phyloP scores from a whole-genome alignment of 2,329 filamentous ascomycete species.

The Trichophyton schoenleinii region DNA sequence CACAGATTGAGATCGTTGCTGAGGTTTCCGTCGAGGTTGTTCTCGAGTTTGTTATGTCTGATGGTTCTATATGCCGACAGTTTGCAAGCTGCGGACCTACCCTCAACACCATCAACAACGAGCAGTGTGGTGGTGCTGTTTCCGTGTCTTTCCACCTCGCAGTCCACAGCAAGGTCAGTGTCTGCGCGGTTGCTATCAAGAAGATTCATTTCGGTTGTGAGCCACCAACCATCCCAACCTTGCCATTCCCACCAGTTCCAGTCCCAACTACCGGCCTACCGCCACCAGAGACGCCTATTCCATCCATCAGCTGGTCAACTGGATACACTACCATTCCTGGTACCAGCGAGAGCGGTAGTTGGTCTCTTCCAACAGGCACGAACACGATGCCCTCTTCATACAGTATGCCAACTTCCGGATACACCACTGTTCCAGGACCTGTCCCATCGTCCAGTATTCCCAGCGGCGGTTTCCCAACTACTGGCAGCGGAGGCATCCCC shows the following conservation, averaged over 20 bases:
- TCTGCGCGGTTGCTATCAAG: constrained; percentile 62
- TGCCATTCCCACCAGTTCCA: constrained; percentile 52
- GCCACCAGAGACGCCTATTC: constrained; percentile 38
- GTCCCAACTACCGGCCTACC: constrained; percentile 30
- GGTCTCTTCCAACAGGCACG: too few relatives aligned
- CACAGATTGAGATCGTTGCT: constrained; percentile 57
- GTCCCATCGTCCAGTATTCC: too few relatives aligned
- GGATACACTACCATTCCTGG: constrained; percentile 11
- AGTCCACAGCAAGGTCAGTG: constrained; percentile 40
- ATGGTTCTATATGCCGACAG: constrained; percentile 72
- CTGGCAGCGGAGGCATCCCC: neutral
- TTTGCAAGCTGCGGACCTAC: constrained; percentile 54
- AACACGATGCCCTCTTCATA: constrained; percentile 28
- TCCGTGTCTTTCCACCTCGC: constrained; percentile 59
- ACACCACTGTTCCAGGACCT: neutral
- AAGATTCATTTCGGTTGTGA: constrained; percentile 63
- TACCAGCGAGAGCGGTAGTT: constrained; percentile 24
- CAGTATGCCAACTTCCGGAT: constrained; percentile 38
- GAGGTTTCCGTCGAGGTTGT: constrained; percentile 68
- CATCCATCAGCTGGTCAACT: neutral
- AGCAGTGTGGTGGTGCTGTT: constrained; percentile 82
- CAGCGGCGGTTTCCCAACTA: neutral
- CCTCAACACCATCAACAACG: constrained; percentile 53
- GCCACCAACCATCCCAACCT: constrained; percentile 23
- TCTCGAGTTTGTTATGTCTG: constrained; percentile 77